Conservation (phyloP, 371 early-diverging fungal genomes). For the Entomophthora muscae region DNA sequence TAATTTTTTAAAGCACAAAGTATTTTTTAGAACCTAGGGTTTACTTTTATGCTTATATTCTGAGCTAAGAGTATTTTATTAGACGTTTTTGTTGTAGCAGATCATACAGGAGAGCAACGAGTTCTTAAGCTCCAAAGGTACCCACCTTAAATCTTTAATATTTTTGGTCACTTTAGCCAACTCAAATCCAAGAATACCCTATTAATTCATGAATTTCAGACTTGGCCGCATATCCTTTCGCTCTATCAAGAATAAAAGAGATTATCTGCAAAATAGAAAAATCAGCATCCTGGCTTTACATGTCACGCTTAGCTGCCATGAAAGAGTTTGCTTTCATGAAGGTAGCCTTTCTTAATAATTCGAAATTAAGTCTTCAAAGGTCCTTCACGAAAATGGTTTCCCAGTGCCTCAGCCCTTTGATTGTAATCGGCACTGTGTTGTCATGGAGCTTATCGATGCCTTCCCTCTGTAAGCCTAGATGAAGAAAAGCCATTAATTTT, state of each 20-base stretch:
- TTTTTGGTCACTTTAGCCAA: too few species aligned
- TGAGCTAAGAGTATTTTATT: too few species aligned
- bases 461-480: slow-evolving; percentile 51
- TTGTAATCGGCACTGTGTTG: slow-evolving; percentile 91
- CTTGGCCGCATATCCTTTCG: slow-evolving; percentile 96
- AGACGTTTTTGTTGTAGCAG: slow-evolving; percentile 91
- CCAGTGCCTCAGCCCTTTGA: slow-evolving; percentile 92
- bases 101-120: slow-evolving; percentile 67
- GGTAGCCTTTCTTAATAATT: slow-evolving; percentile 21
- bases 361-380: slow-evolving; percentile 14
- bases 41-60: too few species aligned
- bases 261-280: slow-evolving; percentile 80
- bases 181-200: too few species aligned
- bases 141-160: too few species aligned
- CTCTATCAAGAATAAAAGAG: slow-evolving; percentile 94
- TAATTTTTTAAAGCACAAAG: too few species aligned
- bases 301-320: slow-evolving; percentile 89
- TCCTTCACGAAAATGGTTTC: slow-evolving; percentile 77
- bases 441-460: slow-evolving; percentile 93
- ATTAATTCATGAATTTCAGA: too few species aligned
- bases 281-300: slow-evolving; percentile 94
- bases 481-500: background rate
- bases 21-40: too few species aligned
- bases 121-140: slow-evolving; percentile 85
- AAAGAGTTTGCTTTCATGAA: slow-evolving; percentile 98